These are phyloP conservation scores for Curvularia sp. DNA, from an alignment of 2,329 filamentous ascomycete species.

Conservation along the genomic window DNA sequence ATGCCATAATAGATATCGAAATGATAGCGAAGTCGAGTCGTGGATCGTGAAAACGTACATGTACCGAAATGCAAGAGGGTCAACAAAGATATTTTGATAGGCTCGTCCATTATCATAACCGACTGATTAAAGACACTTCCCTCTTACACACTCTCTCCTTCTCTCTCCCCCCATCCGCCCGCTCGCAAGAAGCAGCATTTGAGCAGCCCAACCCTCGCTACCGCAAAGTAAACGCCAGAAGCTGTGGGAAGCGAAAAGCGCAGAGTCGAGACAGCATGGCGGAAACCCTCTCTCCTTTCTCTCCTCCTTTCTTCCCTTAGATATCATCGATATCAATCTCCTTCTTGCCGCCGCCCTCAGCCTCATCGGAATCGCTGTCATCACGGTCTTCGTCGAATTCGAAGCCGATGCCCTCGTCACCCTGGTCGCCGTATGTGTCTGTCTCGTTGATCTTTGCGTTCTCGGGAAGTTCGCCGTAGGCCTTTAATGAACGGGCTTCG, in stretches of 20 bases:
- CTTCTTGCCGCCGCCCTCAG: conserved; percentile 69
- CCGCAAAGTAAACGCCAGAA: conserved; percentile 20
- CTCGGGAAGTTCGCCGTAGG: conserved; percentile 96
- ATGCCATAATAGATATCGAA: neutral
- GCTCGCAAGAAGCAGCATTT: conserved; percentile 51
- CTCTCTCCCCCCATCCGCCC: conserved; percentile 39
- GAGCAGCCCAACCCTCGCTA: conserved; percentile 40
- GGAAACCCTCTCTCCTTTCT: conserved; percentile 28
- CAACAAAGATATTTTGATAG: neutral
- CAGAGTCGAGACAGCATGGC: conserved; percentile 48
- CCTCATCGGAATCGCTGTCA: conserved; percentile 60
- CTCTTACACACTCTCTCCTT: neutral
- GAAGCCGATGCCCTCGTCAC: conserved; percentile 93
- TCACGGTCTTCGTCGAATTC: conserved; percentile 94
- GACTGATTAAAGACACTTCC: neutral
- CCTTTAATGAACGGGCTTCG: conserved; percentile 93
- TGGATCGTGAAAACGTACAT: neutral
- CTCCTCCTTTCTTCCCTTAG: conserved; percentile 51
- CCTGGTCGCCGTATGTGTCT: conserved; percentile 88
- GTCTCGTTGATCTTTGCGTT: conserved; percentile 99
- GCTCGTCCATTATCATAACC: neutral
- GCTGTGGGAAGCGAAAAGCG: conserved; percentile 13
- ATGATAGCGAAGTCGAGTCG: neutral
- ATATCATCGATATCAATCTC: conserved; percentile 97
- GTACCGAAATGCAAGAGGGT: neutral